Evolutionary conservation across 441 rosid species (phyloP).

Genomic region (Pelargonium myrrhifolium): DNA sequence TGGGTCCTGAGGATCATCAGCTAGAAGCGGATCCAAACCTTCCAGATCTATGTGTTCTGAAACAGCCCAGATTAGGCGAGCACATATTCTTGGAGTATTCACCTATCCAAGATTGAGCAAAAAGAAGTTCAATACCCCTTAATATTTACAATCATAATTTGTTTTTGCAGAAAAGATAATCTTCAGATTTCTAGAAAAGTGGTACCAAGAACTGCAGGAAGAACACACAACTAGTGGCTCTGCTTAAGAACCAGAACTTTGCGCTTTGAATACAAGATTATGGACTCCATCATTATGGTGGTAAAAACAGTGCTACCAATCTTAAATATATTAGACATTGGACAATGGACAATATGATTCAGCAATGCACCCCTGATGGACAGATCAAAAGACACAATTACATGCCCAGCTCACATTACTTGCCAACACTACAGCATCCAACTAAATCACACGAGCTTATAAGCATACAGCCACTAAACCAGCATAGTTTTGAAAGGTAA

Average conservation of each 20-base stretch:
- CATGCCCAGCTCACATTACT: too few species aligned
- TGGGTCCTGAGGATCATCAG: slow-evolving; percentile 96
- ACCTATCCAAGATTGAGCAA: slow-evolving; percentile 45
- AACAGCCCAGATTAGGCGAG: slow-evolving; percentile 85
- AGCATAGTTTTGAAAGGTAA: not conserved
- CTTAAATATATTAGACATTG: not conserved
- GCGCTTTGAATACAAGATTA: too few species aligned
- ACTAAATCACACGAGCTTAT: not conserved
- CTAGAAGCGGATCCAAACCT: slow-evolving; percentile 97
- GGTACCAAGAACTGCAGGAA: not conserved
- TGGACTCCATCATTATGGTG: too few species aligned
- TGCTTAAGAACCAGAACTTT: too few species aligned
- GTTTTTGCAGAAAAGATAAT: not conserved
- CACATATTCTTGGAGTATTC: slow-evolving; percentile 60
- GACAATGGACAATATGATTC: not conserved
- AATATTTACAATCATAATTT: not conserved
- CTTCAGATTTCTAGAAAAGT: not conserved
- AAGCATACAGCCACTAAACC: not conserved
- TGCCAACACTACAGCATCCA: too few species aligned
- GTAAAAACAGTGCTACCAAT: not conserved
- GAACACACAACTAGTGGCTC: not conserved
- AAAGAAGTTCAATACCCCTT: not conserved
- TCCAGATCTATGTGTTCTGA: slow-evolving; percentile 92
- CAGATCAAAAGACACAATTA: too few species aligned
- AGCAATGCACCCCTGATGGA: too few species aligned